A percentile compares a stretch with the other conserved stretches of the same genome.
Conservation (phyloP, 352 stramenopile species). For the Achlya hypogyna region DNA sequence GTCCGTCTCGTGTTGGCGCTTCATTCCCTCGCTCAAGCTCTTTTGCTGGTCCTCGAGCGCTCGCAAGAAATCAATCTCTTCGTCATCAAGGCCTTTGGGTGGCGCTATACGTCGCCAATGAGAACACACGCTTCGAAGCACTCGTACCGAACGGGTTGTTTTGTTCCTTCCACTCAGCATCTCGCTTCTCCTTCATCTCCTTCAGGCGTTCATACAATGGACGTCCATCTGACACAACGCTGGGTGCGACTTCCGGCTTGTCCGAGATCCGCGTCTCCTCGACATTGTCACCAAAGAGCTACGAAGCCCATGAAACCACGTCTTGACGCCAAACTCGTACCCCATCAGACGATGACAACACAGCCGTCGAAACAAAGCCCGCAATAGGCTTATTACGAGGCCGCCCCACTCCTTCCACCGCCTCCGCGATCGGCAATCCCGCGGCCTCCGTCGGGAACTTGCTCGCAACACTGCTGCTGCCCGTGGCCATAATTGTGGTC, state of each 20-base stretch:
- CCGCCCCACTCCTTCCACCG: not conserved
- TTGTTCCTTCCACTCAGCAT: constrained; percentile 85
- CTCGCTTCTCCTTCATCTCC: constrained; percentile 64
- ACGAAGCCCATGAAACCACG: not conserved
- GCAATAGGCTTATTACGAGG: constrained; percentile 32
- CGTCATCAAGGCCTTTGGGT: constrained; percentile 76
- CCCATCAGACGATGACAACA: constrained; percentile 77
- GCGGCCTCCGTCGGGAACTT: constrained; percentile 17
- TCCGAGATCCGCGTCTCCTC: constrained; percentile 74
- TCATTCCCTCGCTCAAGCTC: constrained; percentile 36
- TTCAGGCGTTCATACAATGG: constrained; percentile 76
- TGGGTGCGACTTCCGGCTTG: constrained; percentile 30
- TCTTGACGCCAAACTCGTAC: constrained; percentile 28
- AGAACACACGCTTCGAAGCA: not conserved
- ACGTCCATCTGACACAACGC: constrained; percentile 30
- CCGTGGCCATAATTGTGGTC: not conserved
- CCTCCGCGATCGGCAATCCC: not conserved
- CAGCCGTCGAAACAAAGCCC: constrained; percentile 73
- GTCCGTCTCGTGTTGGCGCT: constrained; percentile 66
- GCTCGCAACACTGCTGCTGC: constrained; percentile 11
- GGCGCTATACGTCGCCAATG: constrained; percentile 33
- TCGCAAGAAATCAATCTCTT: constrained; percentile 76
- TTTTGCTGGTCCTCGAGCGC: constrained; percentile 52
- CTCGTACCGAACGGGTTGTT: constrained; percentile 75
- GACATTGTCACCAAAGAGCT: constrained; percentile 84